Evolutionary conservation across 2,329 filamentous ascomycete species (phyloP).

Genomic region (Plenodomus tracheiphilus): DNA sequence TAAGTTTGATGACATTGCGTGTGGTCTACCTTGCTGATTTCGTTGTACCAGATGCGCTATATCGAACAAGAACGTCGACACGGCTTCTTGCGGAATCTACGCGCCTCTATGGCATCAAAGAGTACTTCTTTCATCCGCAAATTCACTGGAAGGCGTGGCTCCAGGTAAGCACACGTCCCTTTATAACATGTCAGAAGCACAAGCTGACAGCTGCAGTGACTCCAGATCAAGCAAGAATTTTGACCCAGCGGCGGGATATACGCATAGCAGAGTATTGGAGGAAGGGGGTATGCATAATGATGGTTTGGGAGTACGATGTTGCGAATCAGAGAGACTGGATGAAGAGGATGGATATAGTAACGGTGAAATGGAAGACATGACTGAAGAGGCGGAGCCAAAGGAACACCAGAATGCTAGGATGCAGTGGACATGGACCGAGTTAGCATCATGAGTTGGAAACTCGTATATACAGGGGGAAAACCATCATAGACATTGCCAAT

Average conservation of each 20-base stretch:
- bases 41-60: no score
- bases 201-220: slow-evolving; percentile 14
- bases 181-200: no score
- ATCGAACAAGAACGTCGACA: no score
- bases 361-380: slow-evolving; percentile 22
- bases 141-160: background rate
- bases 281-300: slow-evolving; percentile 17
- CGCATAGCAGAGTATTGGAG: slow-evolving; percentile 17
- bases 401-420: slow-evolving; percentile 4
- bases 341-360: slow-evolving; percentile 15
- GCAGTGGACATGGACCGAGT: slow-evolving; percentile 2
- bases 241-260: slow-evolving; percentile 11
- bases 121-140: no score
- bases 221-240: slow-evolving; percentile 7
- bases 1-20: no score
- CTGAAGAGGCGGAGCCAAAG: slow-evolving; percentile 14
- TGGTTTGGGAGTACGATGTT: slow-evolving; percentile 6
- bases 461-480: no score
- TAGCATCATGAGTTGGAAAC: background rate
- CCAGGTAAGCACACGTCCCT: background rate
- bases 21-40: no score
- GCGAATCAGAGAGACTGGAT: slow-evolving; percentile 20
- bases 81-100: no score
- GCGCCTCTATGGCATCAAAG: no score
- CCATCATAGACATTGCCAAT: no score